phyloP scores from a whole-genome alignment of 2,329 filamentous ascomycete genomes.

The Ceratocystis cacaofunesta region DNA sequence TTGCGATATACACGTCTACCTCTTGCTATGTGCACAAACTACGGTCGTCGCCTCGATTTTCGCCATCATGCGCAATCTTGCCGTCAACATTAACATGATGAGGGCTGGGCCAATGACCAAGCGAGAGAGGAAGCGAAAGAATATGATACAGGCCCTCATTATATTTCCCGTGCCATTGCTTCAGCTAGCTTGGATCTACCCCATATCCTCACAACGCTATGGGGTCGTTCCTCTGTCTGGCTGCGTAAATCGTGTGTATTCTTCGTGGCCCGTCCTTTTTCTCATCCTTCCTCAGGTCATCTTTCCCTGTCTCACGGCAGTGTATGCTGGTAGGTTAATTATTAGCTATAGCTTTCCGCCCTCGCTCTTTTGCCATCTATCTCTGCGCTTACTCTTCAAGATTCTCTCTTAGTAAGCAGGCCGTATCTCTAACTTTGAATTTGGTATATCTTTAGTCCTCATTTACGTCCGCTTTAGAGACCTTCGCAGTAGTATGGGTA shows the following conservation, averaged over 20 bases:
- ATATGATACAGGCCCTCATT: slow-evolving; percentile 35
- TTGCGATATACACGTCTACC: slow-evolving; percentile 38
- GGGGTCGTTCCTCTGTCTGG: slow-evolving; percentile 35
- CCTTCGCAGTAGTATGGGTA: slow-evolving; percentile 29
- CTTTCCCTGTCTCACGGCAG: slow-evolving; percentile 30
- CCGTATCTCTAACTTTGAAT: neutral
- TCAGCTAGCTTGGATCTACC: slow-evolving; percentile 34
- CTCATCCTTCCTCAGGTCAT: slow-evolving; percentile 33
- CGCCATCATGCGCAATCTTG: slow-evolving; percentile 40
- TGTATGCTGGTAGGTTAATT: slow-evolving; percentile 33
- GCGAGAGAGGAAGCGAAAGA: slow-evolving; percentile 29
- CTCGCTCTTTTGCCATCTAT: slow-evolving; percentile 1
- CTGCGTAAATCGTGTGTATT: slow-evolving; percentile 31
- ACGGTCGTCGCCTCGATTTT: slow-evolving; percentile 37
- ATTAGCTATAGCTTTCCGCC: neutral
- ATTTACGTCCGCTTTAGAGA: slow-evolving; percentile 34
- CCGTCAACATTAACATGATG: slow-evolving; percentile 33
- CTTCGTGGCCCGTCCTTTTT: slow-evolving; percentile 35
- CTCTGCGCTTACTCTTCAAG: neutral
- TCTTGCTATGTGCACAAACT: slow-evolving; percentile 32
- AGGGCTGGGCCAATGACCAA: slow-evolving; percentile 28
- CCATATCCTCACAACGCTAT: slow-evolving; percentile 34
- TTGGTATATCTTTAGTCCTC: slow-evolving; percentile 26
- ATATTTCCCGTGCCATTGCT: slow-evolving; percentile 40
- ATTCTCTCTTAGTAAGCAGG: no score